Conservation (phyloP, 2,329 filamentous ascomycete genomes). For the Dactylellina sp. region DNA sequence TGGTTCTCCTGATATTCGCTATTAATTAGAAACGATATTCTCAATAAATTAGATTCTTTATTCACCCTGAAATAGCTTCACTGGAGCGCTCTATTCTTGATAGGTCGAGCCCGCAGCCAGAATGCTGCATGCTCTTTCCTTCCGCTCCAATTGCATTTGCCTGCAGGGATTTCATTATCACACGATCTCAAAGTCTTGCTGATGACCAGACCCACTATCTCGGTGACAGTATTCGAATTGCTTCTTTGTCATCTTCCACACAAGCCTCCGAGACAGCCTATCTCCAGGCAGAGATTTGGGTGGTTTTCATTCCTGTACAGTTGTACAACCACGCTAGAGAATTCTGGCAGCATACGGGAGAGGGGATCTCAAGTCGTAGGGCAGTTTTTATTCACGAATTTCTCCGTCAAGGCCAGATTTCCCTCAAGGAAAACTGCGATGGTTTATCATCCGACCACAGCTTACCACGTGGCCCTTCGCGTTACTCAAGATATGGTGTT, state of each 20-base stretch:
- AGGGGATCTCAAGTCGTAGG: conserved; percentile 88
- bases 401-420: conserved; percentile 76
- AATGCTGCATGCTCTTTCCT: conserved; percentile 85
- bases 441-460: neutral
- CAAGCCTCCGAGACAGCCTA: conserved; percentile 64
- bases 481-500: conserved; percentile 57
- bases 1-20: neutral
- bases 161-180: conserved; percentile 78
- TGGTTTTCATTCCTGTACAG: conserved; percentile 76
- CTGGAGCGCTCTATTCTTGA: conserved; percentile 77
- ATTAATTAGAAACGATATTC: neutral
- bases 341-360: conserved; percentile 97
- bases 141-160: conserved; percentile 75
- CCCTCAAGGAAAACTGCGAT: conserved; percentile 63
- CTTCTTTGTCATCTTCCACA: conserved; percentile 9
- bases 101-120: conserved; percentile 72
- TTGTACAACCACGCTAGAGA: conserved; percentile 82
- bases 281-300: conserved; percentile 61
- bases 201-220: neutral
- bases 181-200: neutral
- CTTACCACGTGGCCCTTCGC: conserved; percentile 59
- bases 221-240: conserved; percentile 1
- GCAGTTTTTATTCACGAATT: conserved; percentile 88
- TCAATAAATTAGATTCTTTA: conserved; percentile 77
- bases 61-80: conserved; percentile 82